Conservation (phyloP, 139 green algal genomes). For the Chlamydomonas applanata region DNA sequence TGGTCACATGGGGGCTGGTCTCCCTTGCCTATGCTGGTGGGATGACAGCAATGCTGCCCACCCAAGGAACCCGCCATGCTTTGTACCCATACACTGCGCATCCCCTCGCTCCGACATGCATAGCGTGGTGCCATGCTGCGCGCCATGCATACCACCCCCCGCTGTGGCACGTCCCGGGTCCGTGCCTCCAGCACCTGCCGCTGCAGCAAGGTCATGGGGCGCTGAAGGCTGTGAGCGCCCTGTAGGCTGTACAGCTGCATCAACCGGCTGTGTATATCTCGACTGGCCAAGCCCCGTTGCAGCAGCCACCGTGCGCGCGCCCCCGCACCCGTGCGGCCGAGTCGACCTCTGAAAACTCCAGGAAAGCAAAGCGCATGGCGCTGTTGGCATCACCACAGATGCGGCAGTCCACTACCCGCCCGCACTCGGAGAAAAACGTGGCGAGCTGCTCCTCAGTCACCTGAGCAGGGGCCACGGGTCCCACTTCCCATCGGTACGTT, state of each 20-base stretch:
- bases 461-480: no score
- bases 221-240: not conserved
- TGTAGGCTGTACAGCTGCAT: not conserved
- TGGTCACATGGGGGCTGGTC: no score
- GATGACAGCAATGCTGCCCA: no score
- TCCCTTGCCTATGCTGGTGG: no score
- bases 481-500: no score
- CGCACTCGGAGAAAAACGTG: conserved; percentile 69
- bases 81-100: no score
- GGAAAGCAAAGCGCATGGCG: conserved; percentile 91
- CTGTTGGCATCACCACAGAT: conserved; percentile 94
- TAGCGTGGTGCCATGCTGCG: no score
- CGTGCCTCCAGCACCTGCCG: no score
- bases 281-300: not conserved
- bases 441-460: conserved; percentile 79
- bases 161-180: no score
- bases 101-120: no score
- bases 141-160: no score
- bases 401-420: conserved; percentile 83
- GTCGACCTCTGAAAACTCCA: conserved; percentile 81
- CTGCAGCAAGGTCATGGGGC: not conserved
- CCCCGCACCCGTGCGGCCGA: not conserved
- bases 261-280: not conserved
- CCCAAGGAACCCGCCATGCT: no score
- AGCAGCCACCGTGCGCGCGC: not conserved